Conservation (phyloP, 2,329 filamentous ascomycete species). For the Nannizzia gypsea region DNA sequence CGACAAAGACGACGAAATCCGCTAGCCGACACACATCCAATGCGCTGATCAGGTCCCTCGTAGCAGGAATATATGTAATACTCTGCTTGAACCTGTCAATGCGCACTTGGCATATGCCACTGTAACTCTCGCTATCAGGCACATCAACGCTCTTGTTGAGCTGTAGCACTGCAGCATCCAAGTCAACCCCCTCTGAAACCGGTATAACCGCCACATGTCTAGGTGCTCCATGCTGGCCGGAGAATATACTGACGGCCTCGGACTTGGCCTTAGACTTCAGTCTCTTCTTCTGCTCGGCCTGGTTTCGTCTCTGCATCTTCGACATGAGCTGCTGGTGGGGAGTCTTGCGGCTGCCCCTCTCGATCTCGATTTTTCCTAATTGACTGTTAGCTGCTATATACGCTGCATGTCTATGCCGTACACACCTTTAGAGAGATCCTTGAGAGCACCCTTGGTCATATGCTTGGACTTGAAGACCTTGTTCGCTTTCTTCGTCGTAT, state of each 20-base stretch:
- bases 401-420: background rate
- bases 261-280: slow-evolving; percentile 74
- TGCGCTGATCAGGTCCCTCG: slow-evolving; percentile 61
- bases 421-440: slow-evolving; percentile 71
- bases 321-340: slow-evolving; percentile 95
- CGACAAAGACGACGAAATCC: slow-evolving; percentile 78
- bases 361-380: slow-evolving; percentile 57
- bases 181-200: slow-evolving; percentile 61
- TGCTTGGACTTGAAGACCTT: slow-evolving; percentile 91
- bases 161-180: slow-evolving; percentile 52
- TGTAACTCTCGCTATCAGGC: slow-evolving; percentile 49
- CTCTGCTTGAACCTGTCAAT: slow-evolving; percentile 93
- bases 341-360: slow-evolving; percentile 67
- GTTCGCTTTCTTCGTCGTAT: slow-evolving; percentile 76
- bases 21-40: slow-evolving; percentile 78
- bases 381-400: slow-evolving; percentile 12
- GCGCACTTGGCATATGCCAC: slow-evolving; percentile 50
- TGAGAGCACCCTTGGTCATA: slow-evolving; percentile 74
- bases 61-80: slow-evolving; percentile 68
- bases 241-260: slow-evolving; percentile 67
- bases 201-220: slow-evolving; percentile 81
- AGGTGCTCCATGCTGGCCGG: slow-evolving; percentile 75
- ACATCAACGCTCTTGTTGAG: slow-evolving; percentile 74
- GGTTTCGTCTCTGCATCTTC: slow-evolving; percentile 89
- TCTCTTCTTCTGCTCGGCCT: slow-evolving; percentile 78